These are phyloP conservation scores for Annulohypoxylon stygium DNA, from an alignment of 495 filamentous ascomycete genomes.

Conservation along the genomic window DNA sequence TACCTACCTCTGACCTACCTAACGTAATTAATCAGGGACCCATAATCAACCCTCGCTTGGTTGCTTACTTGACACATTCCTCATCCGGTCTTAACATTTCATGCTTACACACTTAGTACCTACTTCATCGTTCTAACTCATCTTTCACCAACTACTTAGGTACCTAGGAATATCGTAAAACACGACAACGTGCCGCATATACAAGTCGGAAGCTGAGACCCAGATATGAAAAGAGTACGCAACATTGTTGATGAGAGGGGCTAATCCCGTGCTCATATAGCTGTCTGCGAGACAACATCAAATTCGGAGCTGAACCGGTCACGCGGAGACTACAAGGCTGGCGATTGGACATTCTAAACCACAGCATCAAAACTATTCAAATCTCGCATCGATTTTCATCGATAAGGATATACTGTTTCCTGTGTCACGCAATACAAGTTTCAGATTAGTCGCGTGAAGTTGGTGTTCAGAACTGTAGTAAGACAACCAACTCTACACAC, in stretches of 20 bases:
- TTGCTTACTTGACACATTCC: constrained; percentile 48
- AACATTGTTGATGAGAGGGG: neutral
- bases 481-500: constrained; percentile 33
- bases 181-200: neutral
- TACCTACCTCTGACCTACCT: constrained; percentile 5
- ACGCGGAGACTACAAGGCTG: constrained; percentile 21
- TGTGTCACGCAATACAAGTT: constrained; percentile 33
- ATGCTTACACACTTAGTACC: neutral
- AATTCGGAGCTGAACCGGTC: constrained; percentile 32
- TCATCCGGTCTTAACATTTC: constrained; percentile 29
- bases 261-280: constrained; percentile 7
- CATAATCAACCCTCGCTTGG: constrained; percentile 35
- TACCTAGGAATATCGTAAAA: neutral
- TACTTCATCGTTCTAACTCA: neutral
- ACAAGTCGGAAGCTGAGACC: no score
- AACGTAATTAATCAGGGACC: constrained; percentile 22
- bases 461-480: constrained; percentile 36
- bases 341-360: constrained; percentile 21
- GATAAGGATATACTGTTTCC: constrained; percentile 20
- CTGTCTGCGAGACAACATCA: constrained; percentile 8
- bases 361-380: neutral
- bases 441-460: constrained; percentile 29
- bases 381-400: neutral
- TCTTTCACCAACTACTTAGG: neutral
- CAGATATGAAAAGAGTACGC: neutral